Evolutionary conservation across 257 asterid genomes (phyloP).

Genomic region (Przewalskia tangutica): DNA sequence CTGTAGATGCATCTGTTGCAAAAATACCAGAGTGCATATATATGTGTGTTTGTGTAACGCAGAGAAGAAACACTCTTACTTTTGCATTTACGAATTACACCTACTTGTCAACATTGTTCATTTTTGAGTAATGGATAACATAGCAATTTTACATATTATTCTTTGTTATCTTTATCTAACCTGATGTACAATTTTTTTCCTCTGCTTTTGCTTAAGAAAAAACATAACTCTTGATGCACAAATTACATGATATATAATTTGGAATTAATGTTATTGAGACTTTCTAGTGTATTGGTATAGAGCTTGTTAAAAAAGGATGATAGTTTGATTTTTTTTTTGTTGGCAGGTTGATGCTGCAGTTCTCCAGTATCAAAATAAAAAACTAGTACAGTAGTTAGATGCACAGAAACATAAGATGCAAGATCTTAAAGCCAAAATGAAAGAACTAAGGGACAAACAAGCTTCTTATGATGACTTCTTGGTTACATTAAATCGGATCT

Average conservation of each 20-base stretch:
- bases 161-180: neutral
- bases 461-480: conserved; percentile 58
- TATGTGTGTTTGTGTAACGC: neutral
- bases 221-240: neutral
- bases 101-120: neutral
- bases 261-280: neutral
- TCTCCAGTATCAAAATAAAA: conserved; percentile 96
- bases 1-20: neutral
- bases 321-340: neutral
- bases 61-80: neutral
- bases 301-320: neutral
- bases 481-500: conserved; percentile 59
- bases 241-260: neutral
- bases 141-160: neutral
- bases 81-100: neutral
- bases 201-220: neutral
- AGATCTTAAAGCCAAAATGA: conserved; percentile 63
- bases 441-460: conserved; percentile 64
- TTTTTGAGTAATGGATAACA: neutral
- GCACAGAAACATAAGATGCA: conserved; percentile 70
- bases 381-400: conserved; percentile 82
- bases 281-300: neutral
- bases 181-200: neutral
- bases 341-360: conserved; percentile 83
- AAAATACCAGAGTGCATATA: neutral